Conservation (phyloP, 768 basidiomycete species). For the Xerocomellus amylosporus region DNA sequence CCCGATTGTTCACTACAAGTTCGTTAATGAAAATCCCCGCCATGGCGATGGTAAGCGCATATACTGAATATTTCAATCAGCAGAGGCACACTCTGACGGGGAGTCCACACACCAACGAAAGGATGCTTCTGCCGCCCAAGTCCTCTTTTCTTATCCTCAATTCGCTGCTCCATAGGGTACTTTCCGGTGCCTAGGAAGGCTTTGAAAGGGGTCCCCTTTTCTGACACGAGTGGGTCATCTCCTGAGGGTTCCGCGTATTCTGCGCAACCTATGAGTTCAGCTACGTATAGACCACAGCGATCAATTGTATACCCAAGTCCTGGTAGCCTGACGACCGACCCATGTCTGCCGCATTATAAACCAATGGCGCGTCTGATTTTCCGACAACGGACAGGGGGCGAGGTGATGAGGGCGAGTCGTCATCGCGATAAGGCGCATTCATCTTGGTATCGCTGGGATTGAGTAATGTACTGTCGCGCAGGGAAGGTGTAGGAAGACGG, state of each 20-base stretch:
- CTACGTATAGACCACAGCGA: not conserved
- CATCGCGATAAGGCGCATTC: slow-evolving; percentile 23
- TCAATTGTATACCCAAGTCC: slow-evolving; percentile 47
- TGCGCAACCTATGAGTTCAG: slow-evolving; percentile 26
- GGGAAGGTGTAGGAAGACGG: slow-evolving; percentile 20
- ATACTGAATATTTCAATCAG: slow-evolving; percentile 43
- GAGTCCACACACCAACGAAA: slow-evolving; percentile 56
- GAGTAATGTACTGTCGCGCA: slow-evolving; percentile 1
- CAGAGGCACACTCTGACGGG: not conserved
- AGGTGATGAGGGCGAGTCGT: slow-evolving; percentile 11
- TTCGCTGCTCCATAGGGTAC: slow-evolving; percentile 73
- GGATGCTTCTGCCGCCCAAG: slow-evolving; percentile 81
- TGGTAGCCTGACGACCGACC: slow-evolving; percentile 42
- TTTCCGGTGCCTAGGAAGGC: slow-evolving; percentile 45
- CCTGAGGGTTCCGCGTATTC: slow-evolving; percentile 63
- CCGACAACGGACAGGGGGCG: slow-evolving; percentile 17
- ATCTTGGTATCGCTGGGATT: slow-evolving; percentile 4
- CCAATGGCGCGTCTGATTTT: slow-evolving; percentile 38
- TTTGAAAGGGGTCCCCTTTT: slow-evolving; percentile 42
- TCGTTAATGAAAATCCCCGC: slow-evolving; percentile 79
- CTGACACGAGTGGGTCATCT: slow-evolving; percentile 25
- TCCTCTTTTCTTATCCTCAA: slow-evolving; percentile 84
- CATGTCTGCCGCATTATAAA: slow-evolving; percentile 44
- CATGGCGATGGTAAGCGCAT: slow-evolving; percentile 64
- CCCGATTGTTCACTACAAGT: slow-evolving; percentile 67